A percentile compares a stretch with the other conserved stretches of the same genome.
Evolutionary conservation across 345 rosid species (phyloP).

Genomic region (Linum trigynum): DNA sequence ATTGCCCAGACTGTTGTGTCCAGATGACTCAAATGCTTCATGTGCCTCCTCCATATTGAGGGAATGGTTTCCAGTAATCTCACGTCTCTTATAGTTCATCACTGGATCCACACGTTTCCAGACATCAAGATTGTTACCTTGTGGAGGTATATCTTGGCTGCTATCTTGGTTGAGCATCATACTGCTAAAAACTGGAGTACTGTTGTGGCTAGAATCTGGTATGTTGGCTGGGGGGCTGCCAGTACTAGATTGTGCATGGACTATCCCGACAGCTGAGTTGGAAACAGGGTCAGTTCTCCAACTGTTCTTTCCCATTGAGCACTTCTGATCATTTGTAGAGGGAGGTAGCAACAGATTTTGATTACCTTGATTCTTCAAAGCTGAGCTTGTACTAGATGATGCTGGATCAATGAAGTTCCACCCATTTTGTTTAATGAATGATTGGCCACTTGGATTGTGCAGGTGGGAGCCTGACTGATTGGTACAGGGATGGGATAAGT

Average conservation of each 20-base stretch:
- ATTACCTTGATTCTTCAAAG: conserved; percentile 23
- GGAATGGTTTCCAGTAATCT: conserved; percentile 18
- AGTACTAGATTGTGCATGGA: conserved; percentile 27
- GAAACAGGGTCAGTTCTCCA: conserved; percentile 42
- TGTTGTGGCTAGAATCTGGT: conserved; percentile 32
- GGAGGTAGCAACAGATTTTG: conserved; percentile 28
- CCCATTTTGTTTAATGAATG: conserved; percentile 29
- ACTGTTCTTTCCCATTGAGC: conserved; percentile 15
- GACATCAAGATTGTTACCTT: conserved; percentile 31
- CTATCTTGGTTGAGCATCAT: conserved; percentile 28
- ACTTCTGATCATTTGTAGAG: conserved; percentile 18
- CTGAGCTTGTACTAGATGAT: conserved; percentile 12
- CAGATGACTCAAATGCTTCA: conserved; percentile 39
- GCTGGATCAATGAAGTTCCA: conserved; percentile 36
- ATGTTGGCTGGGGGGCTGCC: conserved; percentile 29
- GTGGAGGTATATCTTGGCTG: conserved; percentile 29
- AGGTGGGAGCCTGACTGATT: conserved; percentile 23
- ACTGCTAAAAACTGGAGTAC: conserved; percentile 26
- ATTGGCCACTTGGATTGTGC: conserved; percentile 26
- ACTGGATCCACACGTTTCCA: conserved; percentile 38
- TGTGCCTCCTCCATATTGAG: conserved; percentile 27
- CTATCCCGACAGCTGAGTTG: conserved; percentile 23
- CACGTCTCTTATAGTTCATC: conserved; percentile 22
- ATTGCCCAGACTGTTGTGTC: conserved; percentile 32
- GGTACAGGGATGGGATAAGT: conserved; percentile 26